Base-by-base conservation (phyloP, 2,329 filamentous ascomycete species). In the Colletotrichum sp. region DNA sequence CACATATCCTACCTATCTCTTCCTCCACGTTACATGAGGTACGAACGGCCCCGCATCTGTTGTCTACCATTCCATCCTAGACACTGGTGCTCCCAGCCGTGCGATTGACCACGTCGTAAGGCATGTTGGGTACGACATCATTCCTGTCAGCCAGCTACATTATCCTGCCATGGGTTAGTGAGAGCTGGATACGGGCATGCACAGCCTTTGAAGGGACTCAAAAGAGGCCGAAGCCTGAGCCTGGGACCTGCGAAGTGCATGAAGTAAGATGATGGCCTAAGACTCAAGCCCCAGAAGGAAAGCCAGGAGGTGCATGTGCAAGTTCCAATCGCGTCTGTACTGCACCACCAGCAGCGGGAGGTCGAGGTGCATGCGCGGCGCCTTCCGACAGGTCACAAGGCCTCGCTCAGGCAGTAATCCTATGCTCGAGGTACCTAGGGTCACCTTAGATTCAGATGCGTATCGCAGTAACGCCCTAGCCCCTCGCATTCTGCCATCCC, bases 341-440 rank as follows among this genome's bases (percentile, higher is more conserved):
- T 63, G 63, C 30, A 48, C n/a, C 44, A n/a, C 18, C 44, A 52
- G 36, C 16, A 18, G 24, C 28, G 44, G 64, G 34, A 48, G n/a
- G n/a, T 66, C 18, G 64, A 67, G 64, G 34, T 32, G 30, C 60
- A 67, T 28, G 28, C 62, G 55, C 73, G 73, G 73, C 73, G 73
- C 69, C 73, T 67, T 75, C 73, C 73, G 69, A 75, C 64, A 62
- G 63, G 69, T 75, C 73, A 75, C 65, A 55, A 62, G 73, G 48
- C 55, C 69, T 62, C 39, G 28, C 72, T 75, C 57, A 57, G 55
- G 69, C 62, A 71, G 73, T 63, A 28, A 63, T 57, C 62, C 69
- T 64, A 39, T 26, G 62, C 32, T 64, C 32, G 5, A 44, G 36
- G 32, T 39, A 22, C 44, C 44, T 22, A 59, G 44, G 44, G 44